Conservation (phyloP, 305 asterid genomes). For the Fraxinus velutina region DNA sequence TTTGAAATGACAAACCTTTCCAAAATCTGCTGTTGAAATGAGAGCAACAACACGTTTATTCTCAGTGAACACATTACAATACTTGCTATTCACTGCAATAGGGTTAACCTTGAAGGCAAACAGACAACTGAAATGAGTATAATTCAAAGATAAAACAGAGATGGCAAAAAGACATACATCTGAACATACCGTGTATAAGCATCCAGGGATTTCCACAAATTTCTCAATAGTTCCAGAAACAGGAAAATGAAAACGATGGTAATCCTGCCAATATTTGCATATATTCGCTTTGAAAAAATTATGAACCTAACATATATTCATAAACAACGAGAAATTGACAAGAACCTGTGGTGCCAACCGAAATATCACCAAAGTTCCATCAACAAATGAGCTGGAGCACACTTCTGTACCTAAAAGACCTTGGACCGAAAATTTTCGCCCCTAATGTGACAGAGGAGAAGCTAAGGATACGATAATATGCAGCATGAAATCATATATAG, state of each 20-base stretch:
- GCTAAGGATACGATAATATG: conserved; percentile 15
- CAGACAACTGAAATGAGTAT: conserved; percentile 29
- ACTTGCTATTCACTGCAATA: conserved; percentile 98
- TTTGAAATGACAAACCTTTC: conserved; percentile 66
- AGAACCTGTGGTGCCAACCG: conserved; percentile 98
- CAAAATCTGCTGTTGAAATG: conserved; percentile 80
- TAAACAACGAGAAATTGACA: conserved; percentile 22
- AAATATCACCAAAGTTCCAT: conserved; percentile 87
- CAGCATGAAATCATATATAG: conserved; percentile 2
- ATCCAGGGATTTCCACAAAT: conserved; percentile 78
- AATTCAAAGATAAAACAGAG: conserved; percentile 20
- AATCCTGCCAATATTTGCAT: conserved; percentile 60
- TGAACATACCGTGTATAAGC: conserved; percentile 76
- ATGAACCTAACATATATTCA: conserved; percentile 11
- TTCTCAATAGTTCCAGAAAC: conserved; percentile 90
- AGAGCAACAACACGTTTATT: conserved; percentile 79
- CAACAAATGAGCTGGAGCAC: conserved; percentile 53
- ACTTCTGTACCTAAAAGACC: conserved; percentile 86
- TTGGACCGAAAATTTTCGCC: conserved; percentile 77
- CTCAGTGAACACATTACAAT: conserved; percentile 97
- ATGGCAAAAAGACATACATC: conserved; percentile 16
- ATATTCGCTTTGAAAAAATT: conserved; percentile 7
- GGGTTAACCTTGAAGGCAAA: conserved; percentile 76
- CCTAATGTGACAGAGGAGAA: conserved; percentile 45
- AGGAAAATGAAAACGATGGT: conserved; percentile 91